A percentile compares a stretch with the other conserved stretches of the same genome.
phyloP scores from a whole-genome alignment of 352 stramenopile species.

The Globisporangium alternatum region DNA sequence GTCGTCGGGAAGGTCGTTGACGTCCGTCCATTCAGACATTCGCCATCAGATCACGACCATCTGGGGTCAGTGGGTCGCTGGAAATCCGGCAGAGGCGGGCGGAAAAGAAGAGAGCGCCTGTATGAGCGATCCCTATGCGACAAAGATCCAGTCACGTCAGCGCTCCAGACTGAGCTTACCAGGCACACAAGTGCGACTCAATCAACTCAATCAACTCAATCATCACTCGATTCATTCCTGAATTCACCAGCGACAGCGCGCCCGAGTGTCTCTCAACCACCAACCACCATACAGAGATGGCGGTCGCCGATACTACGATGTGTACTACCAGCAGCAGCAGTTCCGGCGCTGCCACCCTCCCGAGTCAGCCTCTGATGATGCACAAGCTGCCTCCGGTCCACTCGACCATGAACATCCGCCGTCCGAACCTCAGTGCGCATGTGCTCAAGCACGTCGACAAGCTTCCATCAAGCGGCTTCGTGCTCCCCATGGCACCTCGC shows the following conservation, averaged over 20 bases:
- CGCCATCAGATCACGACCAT: neutral
- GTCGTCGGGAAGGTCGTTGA: neutral
- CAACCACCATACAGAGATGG: constrained; percentile 5
- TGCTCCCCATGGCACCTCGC: neutral
- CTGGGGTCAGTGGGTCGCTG: constrained; percentile 1
- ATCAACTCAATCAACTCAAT: neutral
- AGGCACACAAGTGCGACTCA: neutral
- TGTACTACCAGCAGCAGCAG: neutral
- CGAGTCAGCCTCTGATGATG: neutral
- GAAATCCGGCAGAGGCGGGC: constrained; percentile 3
- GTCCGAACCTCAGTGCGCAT: neutral
- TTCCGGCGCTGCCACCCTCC: neutral
- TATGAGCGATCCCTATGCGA: constrained; percentile 5
- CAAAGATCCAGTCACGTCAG: constrained; percentile 2
- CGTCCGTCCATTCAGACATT: constrained; percentile 3
- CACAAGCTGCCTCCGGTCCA: constrained; percentile 9
- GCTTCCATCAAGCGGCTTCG: neutral
- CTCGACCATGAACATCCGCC: constrained; percentile 10
- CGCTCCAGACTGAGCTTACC: neutral
- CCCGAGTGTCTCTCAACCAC: neutral
- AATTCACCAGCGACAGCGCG: constrained; percentile 3
- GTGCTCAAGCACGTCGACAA: neutral
- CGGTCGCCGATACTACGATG: constrained; percentile 7
- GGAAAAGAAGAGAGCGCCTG: neutral
- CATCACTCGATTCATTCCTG: neutral